These are phyloP conservation scores for Aschersonia sp. DNA, from an alignment of 2,329 filamentous ascomycete species.

Conservation along the genomic window DNA sequence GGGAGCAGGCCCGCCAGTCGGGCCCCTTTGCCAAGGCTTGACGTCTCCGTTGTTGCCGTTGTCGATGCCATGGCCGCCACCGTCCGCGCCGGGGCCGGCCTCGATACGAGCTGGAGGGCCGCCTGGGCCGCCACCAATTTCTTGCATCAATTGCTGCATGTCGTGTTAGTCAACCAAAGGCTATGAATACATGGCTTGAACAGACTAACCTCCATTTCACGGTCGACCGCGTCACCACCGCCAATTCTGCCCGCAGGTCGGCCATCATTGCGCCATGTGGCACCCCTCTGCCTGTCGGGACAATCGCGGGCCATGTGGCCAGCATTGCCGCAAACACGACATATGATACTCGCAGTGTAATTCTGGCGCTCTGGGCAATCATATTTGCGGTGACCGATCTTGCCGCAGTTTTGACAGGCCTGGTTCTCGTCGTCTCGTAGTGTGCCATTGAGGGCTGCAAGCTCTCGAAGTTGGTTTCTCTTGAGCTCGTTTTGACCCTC, in stretches of 20 bases:
- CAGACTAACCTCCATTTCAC: conserved; percentile 76
- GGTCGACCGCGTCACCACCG: conserved; percentile 71
- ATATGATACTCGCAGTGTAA: conserved; percentile 98
- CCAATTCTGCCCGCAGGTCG: conserved; percentile 53
- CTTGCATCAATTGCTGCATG: conserved; percentile 83
- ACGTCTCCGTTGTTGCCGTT: conserved; percentile 42
- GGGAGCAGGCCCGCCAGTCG: conserved; percentile 70
- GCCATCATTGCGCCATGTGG: conserved; percentile 74
- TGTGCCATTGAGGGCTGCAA: conserved; percentile 95
- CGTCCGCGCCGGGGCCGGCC: conserved; percentile 49
- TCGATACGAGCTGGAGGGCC: conserved; percentile 70
- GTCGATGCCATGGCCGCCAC: conserved; percentile 22
- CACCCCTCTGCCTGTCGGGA: conserved; percentile 81
- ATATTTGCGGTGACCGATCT: conserved; percentile 98
- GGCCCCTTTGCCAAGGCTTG: conserved; percentile 81
- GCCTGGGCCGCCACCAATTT: conserved; percentile 65
- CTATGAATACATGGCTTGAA: not conserved
- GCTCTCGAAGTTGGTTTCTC: conserved; percentile 93
- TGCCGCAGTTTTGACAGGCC: conserved; percentile 96
- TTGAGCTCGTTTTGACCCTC: conserved; percentile 99
- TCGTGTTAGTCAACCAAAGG: conserved; percentile 21
- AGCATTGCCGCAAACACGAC: conserved; percentile 92
- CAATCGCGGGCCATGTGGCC: conserved; percentile 98
- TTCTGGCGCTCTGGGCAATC: conserved; percentile 97
- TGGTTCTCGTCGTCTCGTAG: conserved; percentile 98